Evolutionary conservation across 768 basidiomycete genomes (phyloP).

Genomic region (Naganishia friedmannii): DNA sequence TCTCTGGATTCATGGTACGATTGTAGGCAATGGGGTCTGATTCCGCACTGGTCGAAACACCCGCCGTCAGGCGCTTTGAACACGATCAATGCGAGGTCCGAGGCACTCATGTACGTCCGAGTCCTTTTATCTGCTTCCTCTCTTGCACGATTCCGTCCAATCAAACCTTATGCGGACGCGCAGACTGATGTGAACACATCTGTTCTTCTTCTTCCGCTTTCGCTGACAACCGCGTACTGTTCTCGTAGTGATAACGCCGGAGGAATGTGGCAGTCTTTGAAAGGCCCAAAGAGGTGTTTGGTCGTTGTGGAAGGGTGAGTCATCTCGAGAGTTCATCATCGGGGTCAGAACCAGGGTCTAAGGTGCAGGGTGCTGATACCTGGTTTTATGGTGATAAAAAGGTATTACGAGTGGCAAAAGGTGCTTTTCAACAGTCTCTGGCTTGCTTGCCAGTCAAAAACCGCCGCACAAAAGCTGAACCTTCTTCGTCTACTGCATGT

Average conservation of each 20-base stretch:
- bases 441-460: neutral
- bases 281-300: conserved; percentile 78
- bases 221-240: no score
- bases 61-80: conserved; percentile 61
- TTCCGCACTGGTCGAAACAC: conserved; percentile 76
- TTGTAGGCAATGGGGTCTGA: conserved; percentile 69
- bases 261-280: conserved; percentile 81
- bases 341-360: neutral
- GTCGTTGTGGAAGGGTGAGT: conserved; percentile 72
- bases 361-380: neutral
- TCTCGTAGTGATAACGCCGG: conserved; percentile 44
- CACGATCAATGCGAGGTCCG: conserved; percentile 86
- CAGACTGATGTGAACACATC: no score
- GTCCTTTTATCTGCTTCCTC: neutral
- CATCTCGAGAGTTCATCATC: no score
- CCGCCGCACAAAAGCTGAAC: neutral
- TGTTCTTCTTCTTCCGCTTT: no score
- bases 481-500: neutral
- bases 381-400: conserved; percentile 41
- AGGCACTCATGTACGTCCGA: conserved; percentile 60
- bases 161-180: no score
- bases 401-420: conserved; percentile 93
- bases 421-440: conserved; percentile 40
- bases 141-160: neutral
- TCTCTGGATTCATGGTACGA: neutral